Conservation (phyloP, 169 alveolate genomes). For the Plasmodium malariae region DNA sequence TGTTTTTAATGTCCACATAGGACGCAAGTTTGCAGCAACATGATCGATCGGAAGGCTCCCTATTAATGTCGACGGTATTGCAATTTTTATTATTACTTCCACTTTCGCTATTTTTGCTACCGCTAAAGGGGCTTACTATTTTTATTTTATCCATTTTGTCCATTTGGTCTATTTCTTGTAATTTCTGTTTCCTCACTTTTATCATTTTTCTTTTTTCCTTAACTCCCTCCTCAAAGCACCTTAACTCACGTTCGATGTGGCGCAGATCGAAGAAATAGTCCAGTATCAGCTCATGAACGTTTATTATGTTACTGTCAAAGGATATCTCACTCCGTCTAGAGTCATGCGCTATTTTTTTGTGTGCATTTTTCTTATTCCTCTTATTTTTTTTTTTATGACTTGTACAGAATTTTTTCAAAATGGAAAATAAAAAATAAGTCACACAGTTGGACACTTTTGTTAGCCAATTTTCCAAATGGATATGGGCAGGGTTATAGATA, state of each 20-base stretch:
- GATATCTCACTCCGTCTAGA: slow-evolving; percentile 10
- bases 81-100: not conserved
- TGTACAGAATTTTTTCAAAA: slow-evolving; percentile 32
- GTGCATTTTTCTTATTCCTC: not conserved
- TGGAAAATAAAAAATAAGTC: slow-evolving; percentile 41
- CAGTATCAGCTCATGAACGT: slow-evolving; percentile 23
- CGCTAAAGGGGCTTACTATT: too few relatives aligned
- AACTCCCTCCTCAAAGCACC: not conserved
- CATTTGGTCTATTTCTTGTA: not conserved
- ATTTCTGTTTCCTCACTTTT: not conserved
- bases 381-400: not conserved
- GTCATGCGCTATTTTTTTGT: not conserved
- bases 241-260: slow-evolving; percentile 12
- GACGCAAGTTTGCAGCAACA: too few relatives aligned
- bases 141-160: too few relatives aligned
- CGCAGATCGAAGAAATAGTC: slow-evolving; percentile 49
- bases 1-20: not conserved
- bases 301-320: slow-evolving; percentile 3
- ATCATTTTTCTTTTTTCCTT: not conserved
- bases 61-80: too few relatives aligned
- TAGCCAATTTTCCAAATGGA: slow-evolving; percentile 67
- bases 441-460: slow-evolving; percentile 9
- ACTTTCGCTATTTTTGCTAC: not conserved
- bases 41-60: too few relatives aligned
- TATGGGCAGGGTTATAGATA: slow-evolving; percentile 23